Conservation (phyloP, 129 eudicot genomes). For the Artemisia tridentata region DNA sequence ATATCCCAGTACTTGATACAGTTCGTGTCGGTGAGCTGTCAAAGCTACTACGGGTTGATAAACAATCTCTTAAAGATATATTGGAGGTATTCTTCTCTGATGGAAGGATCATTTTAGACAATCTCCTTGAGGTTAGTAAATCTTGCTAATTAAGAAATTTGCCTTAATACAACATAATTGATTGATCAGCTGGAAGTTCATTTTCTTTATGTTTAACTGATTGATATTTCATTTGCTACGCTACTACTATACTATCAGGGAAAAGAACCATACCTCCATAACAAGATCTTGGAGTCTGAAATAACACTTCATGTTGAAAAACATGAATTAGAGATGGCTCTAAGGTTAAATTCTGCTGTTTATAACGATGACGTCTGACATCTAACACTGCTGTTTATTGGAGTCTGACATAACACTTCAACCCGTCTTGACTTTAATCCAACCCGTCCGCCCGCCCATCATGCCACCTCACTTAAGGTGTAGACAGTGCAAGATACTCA, state of each 20-base stretch:
- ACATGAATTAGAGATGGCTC: slow-evolving; percentile 57
- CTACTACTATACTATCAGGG: slow-evolving; percentile 37
- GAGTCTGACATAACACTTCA: no score
- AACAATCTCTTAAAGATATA: slow-evolving; percentile 42
- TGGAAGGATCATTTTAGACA: slow-evolving; percentile 52
- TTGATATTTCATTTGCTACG: background rate
- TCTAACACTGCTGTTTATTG: no score
- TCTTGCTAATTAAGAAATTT: no score
- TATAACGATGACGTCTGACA: slow-evolving; percentile 48
- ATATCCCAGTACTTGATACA: slow-evolving; percentile 50
- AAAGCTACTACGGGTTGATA: slow-evolving; percentile 56
- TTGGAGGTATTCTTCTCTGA: slow-evolving; percentile 55
- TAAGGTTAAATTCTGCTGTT: slow-evolving; percentile 60
- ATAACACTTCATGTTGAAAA: slow-evolving; percentile 48
- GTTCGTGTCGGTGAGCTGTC: slow-evolving; percentile 52
- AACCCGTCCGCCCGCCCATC: no score
- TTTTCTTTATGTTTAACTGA: background rate
- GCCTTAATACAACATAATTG: no score
- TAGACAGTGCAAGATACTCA: no score
- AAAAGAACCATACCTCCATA: slow-evolving; percentile 35
- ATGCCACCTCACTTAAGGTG: no score
- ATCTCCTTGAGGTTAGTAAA: slow-evolving; percentile 53
- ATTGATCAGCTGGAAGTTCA: no score
- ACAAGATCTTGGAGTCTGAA: slow-evolving; percentile 54
- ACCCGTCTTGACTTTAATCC: no score